These are phyloP conservation scores for Pascua sp. DNA, from an alignment of 1,284 basidiomycete species.

Conservation along the genomic window DNA sequence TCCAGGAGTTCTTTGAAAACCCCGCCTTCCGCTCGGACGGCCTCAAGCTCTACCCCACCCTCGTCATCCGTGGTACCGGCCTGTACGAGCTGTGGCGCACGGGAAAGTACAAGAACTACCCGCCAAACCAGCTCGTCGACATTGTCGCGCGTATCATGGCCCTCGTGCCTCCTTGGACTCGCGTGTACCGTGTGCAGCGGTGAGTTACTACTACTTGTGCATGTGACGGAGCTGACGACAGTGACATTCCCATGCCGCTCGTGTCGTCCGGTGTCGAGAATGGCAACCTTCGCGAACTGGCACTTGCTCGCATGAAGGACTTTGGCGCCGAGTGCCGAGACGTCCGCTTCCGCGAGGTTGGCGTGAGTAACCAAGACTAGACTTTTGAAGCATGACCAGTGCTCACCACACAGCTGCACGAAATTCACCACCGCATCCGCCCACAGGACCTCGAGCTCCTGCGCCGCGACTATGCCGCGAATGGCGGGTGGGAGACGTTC, in stretches of 20 bases:
- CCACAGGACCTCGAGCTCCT: slow-evolving; percentile 97
- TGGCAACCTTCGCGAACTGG: slow-evolving; percentile 93
- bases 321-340: slow-evolving; percentile 97
- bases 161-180: slow-evolving; percentile 96
- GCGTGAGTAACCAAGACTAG: slow-evolving; percentile 58
- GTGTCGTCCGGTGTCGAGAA: slow-evolving; percentile 97
- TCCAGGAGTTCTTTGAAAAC: slow-evolving; percentile 93
- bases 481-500: slow-evolving; percentile 99
- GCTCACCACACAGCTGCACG: slow-evolving; percentile 67
- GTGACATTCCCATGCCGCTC: slow-evolving; percentile 92
- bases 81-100: slow-evolving; percentile 96
- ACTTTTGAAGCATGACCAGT: background rate
- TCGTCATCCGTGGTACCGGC: slow-evolving; percentile 97
- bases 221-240: slow-evolving; percentile 44
- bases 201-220: slow-evolving; percentile 39
- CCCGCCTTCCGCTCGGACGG: slow-evolving; percentile 96
- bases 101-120: slow-evolving; percentile 97
- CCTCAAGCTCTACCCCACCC: slow-evolving; percentile 95
- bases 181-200: slow-evolving; percentile 97
- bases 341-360: slow-evolving; percentile 96
- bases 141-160: slow-evolving; percentile 95
- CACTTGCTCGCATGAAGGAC: slow-evolving; percentile 96
- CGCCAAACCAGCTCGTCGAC: slow-evolving; percentile 95
- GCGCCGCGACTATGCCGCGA: slow-evolving; percentile 92
- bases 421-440: slow-evolving; percentile 96